Evolutionary conservation across 2,329 filamentous ascomycete genomes (phyloP), one percentile per base, ranked within the genome.

Genomic region (Pestalotiopsis sp.): DNA sequence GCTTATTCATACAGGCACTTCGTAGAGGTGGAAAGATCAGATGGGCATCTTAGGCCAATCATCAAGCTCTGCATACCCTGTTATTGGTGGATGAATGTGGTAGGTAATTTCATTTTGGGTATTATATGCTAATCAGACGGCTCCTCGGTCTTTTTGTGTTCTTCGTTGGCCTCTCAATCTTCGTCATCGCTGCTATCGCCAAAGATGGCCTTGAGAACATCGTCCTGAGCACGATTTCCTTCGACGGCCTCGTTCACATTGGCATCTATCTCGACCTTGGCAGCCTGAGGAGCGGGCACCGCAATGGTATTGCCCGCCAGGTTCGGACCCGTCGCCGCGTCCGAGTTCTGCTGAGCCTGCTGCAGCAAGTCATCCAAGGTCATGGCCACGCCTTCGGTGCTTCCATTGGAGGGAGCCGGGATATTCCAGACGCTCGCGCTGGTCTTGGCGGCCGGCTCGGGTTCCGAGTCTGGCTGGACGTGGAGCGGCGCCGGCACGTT

Each of bases 171-270:
- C 17, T 31, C 7, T 67, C 23, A 57, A 45, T 88, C 77, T 1
- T 78, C 77, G 83, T 93, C 91, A 73, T 93, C 92, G 72, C 92
- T 91, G 75, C 92, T 92, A 78, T 94, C 93, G 5, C 95, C 95
- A 86, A 98, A 98, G 38, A 98, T 94, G n/a, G 94, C 93, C 73
- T 89, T 93, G 75, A 98, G 94, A 0, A 98, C 91, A 58, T 92
- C 93, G 63, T 95, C 93, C 17, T 92, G 90, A 0, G 94, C 93
- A 67, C 89, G 87, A 74, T 90, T 85, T 0, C 87, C 91, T 76
- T 97, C 93, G 11, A 97, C 77, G 4, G 92, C 93, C 68, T 94
- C 91, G 74, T 97, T 97, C 72, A 85, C 88, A 71, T 93, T 92
- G 0, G 90, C 87, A 77, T 97, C 89, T 27, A 96, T 86, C 41